Base-by-base conservation (phyloP, 495 filamentous ascomycete genomes). In the Annulohypoxylon stygium region DNA sequence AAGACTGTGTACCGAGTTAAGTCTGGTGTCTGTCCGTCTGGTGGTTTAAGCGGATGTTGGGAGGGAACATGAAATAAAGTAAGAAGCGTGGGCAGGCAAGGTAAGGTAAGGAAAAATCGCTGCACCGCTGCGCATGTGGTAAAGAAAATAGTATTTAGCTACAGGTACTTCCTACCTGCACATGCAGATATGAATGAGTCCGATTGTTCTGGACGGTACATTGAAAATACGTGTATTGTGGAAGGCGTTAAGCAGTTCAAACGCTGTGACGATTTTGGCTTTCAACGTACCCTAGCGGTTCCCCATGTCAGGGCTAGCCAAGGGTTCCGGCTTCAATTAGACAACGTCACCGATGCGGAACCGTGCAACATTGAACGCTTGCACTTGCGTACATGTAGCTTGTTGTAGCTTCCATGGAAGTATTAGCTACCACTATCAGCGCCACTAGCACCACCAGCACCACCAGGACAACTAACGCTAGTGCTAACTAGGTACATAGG, bases 301-400 rank as follows among this genome's bases (percentile, higher is more conserved):
- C 67, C 55, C 55, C 25, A 54, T 30, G 71, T 45, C 63, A 74
- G 64, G 43, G 43, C 43, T 45, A 16, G 41, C 16, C 41, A 45
- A 45, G 41, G 71, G 67, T 67, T 64, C 65, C 57, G 50, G 50
- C 34, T 57, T 58, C 34, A 39, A 47, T 62, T 41, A 64, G 39
- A 70, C 63, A 75, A 75, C 67, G 72, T 70, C 72, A 74, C 71
- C 16, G 39, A 55, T 59, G 53, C 61, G 65, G 65, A 47, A 69
- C 65, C 50, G 51, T 62, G 54, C 48, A 57, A 61, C 30, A 30
- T 6, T 30, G 30, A 30, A 30, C 30, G 30, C 30, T 30, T 30
- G 5, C 3, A 30, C 53, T 64, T 55, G 43, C 36, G 20, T 60
- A 65, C 23, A 54, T 41, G 12, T 39, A 65, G 25, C 33, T 50